Evolutionary conservation across 2,329 filamentous ascomycete genomes (phyloP).

Genomic region (Neofusicoccum cordaticola): DNA sequence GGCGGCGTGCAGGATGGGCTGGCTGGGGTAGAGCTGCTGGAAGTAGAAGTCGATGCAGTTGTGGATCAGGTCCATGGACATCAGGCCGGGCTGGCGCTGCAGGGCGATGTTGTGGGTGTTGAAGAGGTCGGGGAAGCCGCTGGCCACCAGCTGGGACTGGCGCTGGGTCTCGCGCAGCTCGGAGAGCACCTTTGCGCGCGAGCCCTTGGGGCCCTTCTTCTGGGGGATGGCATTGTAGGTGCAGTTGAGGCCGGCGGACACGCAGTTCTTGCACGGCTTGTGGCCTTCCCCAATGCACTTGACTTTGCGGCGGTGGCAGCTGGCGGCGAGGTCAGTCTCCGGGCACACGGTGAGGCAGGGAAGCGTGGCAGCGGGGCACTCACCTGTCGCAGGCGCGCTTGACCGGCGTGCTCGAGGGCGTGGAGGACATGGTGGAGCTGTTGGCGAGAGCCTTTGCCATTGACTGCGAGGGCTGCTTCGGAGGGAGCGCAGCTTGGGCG

Average conservation of each 20-base stretch:
- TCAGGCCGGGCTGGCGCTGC: constrained; percentile 48
- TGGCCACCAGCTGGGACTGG: constrained; percentile 44
- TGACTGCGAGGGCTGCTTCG: constrained; percentile 12
- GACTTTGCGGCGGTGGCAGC: constrained; percentile 50
- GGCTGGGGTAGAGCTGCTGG: constrained; percentile 61
- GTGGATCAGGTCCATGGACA: constrained; percentile 50
- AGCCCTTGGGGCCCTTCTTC: constrained; percentile 63
- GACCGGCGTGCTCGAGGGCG: constrained; percentile 33
- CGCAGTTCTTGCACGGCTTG: constrained; percentile 60
- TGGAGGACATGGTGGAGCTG: constrained; percentile 17
- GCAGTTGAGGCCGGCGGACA: constrained; percentile 58
- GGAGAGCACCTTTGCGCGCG: constrained; percentile 61
- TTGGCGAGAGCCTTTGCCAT: constrained; percentile 17
- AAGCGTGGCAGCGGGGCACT: constrained; percentile 21
- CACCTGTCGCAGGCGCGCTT: constrained; percentile 45
- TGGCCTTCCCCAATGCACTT: constrained; percentile 51
- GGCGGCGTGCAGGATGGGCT: constrained; percentile 57
- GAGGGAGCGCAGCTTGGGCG: constrained; percentile 5
- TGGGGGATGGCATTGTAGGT: constrained; percentile 64
- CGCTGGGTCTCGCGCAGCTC: constrained; percentile 55
- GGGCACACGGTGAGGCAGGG: background rate
- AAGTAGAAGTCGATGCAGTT: constrained; percentile 61
- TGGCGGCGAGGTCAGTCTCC: constrained; percentile 23
- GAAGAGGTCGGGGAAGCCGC: constrained; percentile 35
- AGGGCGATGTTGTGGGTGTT: constrained; percentile 42